phyloP scores from a whole-genome alignment of 495 filamentous ascomycete species.

The Podospora pseudoanserina region DNA sequence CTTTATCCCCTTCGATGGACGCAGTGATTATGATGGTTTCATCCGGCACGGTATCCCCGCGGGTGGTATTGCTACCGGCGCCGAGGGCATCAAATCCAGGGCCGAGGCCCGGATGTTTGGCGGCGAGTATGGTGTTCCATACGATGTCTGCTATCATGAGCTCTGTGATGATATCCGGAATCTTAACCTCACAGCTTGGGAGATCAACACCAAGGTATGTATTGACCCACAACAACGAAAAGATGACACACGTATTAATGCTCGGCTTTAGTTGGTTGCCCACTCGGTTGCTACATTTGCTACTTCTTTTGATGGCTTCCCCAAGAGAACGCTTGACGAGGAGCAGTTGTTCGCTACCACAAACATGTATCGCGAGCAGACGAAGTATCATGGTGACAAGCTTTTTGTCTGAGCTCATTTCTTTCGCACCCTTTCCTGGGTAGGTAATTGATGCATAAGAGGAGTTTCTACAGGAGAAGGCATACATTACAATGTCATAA shows the following conservation, averaged over 20 bases:
- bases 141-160: constrained; percentile 56
- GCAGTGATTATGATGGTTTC: constrained; percentile 56
- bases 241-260: background rate
- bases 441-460: background rate
- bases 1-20: constrained; percentile 53
- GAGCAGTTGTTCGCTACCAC: background rate
- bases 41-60: constrained; percentile 51
- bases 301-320: constrained; percentile 51
- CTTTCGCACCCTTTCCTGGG: background rate
- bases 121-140: constrained; percentile 49
- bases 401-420: constrained; percentile 28
- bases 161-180: constrained; percentile 51
- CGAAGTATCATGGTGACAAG: constrained; percentile 40
- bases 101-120: constrained; percentile 51
- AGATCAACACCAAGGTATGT: constrained; percentile 50
- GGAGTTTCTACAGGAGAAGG: background rate
- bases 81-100: constrained; percentile 54
- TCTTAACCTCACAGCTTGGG: constrained; percentile 50
- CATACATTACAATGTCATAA: background rate
- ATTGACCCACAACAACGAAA: background rate
- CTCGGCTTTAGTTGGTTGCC: constrained; percentile 43
- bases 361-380: constrained; percentile 18
- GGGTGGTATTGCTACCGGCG: constrained; percentile 60
- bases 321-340: constrained; percentile 35
- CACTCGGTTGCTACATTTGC: constrained; percentile 54